Conservation (phyloP, 1,284 basidiomycete species). For the Cryptococcus wingfieldii region DNA sequence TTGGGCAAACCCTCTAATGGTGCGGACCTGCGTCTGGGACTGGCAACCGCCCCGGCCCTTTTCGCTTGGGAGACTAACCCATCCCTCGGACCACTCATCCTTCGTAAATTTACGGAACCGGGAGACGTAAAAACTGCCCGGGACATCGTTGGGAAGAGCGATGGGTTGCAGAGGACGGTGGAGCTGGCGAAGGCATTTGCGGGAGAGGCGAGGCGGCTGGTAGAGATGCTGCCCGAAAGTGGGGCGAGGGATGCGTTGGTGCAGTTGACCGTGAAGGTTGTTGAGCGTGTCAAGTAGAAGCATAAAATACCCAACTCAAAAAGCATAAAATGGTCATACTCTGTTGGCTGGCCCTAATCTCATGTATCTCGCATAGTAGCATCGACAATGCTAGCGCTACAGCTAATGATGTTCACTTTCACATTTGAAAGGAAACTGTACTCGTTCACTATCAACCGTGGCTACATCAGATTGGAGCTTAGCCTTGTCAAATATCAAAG, state of each 20-base stretch:
- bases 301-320: no score
- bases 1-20: slow-evolving; percentile 78
- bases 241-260: slow-evolving; percentile 69
- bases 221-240: slow-evolving; percentile 72
- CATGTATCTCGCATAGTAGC: no score
- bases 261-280: slow-evolving; percentile 48
- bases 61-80: slow-evolving; percentile 91
- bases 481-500: no score
- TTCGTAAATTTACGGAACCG: slow-evolving; percentile 70
- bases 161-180: slow-evolving; percentile 73
- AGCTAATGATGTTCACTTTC: no score
- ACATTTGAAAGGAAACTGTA: no score
- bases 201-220: slow-evolving; percentile 66
- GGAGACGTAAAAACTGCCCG: slow-evolving; percentile 83
- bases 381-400: no score
- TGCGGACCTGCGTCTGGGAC: slow-evolving; percentile 78
- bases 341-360: no score
- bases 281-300: slow-evolving; percentile 49
- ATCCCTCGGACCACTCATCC: slow-evolving; percentile 70
- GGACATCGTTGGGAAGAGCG: slow-evolving; percentile 66
- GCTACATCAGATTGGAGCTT: no score
- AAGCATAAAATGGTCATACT: no score
- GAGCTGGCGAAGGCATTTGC: slow-evolving; percentile 75
- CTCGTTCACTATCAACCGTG: no score
- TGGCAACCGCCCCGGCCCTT: slow-evolving; percentile 88